Evolutionary conservation across 345 rosid genomes (phyloP).

Genomic region (Salix dunnii): DNA sequence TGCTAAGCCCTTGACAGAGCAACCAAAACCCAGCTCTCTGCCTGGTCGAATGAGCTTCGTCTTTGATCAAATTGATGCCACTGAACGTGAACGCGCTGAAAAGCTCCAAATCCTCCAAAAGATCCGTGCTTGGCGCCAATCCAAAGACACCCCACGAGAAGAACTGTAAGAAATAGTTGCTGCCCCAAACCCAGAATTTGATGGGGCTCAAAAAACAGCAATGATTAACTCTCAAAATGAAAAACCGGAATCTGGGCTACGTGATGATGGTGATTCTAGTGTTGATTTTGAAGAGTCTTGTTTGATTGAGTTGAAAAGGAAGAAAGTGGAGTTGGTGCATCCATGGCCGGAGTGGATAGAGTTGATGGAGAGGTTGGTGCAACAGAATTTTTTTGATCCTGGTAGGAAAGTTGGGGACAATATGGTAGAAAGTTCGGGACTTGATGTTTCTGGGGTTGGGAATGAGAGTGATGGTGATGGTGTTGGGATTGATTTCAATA

Average conservation of each 20-base stretch:
- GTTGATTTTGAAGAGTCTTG: not conserved
- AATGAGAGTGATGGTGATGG: slow-evolving; percentile 26
- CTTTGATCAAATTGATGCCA: slow-evolving; percentile 83
- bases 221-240: not conserved
- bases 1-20: slow-evolving; percentile 16
- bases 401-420: slow-evolving; percentile 65
- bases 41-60: slow-evolving; percentile 88
- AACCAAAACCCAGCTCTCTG: slow-evolving; percentile 62
- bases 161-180: not conserved
- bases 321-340: slow-evolving; percentile 64
- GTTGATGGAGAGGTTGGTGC: slow-evolving; percentile 76
- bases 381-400: slow-evolving; percentile 91
- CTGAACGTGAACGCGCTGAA: slow-evolving; percentile 63
- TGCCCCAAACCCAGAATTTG: not conserved
- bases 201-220: slow-evolving; percentile 7
- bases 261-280: not conserved
- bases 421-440: slow-evolving; percentile 54
- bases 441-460: slow-evolving; percentile 29
- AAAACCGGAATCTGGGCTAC: not conserved
- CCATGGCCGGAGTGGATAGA: slow-evolving; percentile 99
- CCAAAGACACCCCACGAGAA: slow-evolving; percentile 39
- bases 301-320: slow-evolving; percentile 21
- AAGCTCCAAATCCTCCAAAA: slow-evolving; percentile 71
- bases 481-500: slow-evolving; percentile 54
- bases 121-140: slow-evolving; percentile 88